These are phyloP conservation scores for Lentinula boryana DNA, from an alignment of 768 basidiomycete genomes.

Conservation along the genomic window DNA sequence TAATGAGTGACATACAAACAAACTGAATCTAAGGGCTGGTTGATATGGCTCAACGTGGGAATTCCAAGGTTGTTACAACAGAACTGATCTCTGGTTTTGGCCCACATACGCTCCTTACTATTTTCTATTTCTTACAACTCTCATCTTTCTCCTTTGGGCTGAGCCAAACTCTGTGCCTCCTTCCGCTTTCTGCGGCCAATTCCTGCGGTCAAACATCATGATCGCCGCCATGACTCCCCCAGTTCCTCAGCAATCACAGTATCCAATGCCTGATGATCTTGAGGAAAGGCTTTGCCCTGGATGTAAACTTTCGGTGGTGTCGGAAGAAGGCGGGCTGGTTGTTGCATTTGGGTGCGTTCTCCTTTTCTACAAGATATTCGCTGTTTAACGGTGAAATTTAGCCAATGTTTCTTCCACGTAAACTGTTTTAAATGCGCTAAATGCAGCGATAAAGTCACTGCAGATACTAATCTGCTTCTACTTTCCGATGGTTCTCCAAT, in stretches of 20 bases:
- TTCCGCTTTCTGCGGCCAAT: slow-evolving; percentile 11
- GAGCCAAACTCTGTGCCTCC: slow-evolving; percentile 18
- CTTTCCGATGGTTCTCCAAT: slow-evolving; percentile 98
- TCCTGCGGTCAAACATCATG: slow-evolving; percentile 9
- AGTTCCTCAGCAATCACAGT: not conserved
- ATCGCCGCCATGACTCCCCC: slow-evolving; percentile 20
- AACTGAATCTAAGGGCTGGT: not conserved
- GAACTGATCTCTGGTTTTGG: not conserved
- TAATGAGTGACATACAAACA: slow-evolving; percentile 82
- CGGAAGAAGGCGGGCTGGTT: slow-evolving; percentile 79
- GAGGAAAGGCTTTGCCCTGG: slow-evolving; percentile 74
- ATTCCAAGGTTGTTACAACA: not conserved
- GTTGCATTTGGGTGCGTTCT: slow-evolving; percentile 89
- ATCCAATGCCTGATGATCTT: slow-evolving; percentile 13
- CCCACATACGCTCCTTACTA: slow-evolving; percentile 7
- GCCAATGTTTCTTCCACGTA: slow-evolving; percentile 91
- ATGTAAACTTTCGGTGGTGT: slow-evolving; percentile 75
- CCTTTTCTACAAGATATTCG: slow-evolving; percentile 5
- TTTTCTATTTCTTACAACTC: slow-evolving; percentile 12
- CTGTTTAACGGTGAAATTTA: slow-evolving; percentile 23
- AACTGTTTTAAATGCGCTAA: slow-evolving; percentile 98
- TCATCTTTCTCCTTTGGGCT: slow-evolving; percentile 12
- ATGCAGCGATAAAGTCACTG: slow-evolving; percentile 86
- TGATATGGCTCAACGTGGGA: not conserved
- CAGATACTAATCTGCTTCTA: slow-evolving; percentile 94